Base-by-base conservation (phyloP, 192 early-diverging fungal genomes). In the Dispira simplex region DNA sequence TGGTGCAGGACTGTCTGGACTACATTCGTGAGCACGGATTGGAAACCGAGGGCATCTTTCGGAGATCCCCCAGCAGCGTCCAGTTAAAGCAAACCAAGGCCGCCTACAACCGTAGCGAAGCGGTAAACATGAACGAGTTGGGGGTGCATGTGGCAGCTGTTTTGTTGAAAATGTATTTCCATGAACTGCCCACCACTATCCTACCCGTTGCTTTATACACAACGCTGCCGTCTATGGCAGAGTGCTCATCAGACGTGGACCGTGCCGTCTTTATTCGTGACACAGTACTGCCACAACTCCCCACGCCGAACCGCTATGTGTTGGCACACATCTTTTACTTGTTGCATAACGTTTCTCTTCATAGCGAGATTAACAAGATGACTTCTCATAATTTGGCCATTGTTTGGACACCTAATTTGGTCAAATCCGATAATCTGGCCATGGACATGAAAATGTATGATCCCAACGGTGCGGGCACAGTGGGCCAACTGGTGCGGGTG, bases 111-210 rank as follows among this genome's bases (percentile, higher is more conserved):
- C 63, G 70, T 52, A 75, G 73, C 16, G 67, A 73, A 10, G 72
- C 80, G 13, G 75, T 89, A 20, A 74, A 86, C 56, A 71, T 87
- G 28, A 65, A 70, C 1, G 72, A 79, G 46, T 81, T 82, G 65
- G 91, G 86, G 28, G 82, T 92, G 44, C 90, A 96, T 65, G 77
- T 89, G 14, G 82, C 91, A 13, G 85, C 88, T 0, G 86, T 85
- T 4, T 65, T 93, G 21, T 69, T 96, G 23, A 96, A 96, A 69
- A 73, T 87, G 12, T 96, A 86, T 69, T 81, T 89, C 67, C 76
- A 88, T 62, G 88, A 93, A 63, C 72, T 96, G 12, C 90, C 90
- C 12, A 72, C 81, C 44, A 81, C 93, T 0, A 69, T 93, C 6
- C 73, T 96, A 63, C 82, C 85, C 6, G 45, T 77, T 4, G 66